Evolutionary conservation across 2,329 filamentous ascomycete species (phyloP).

Genomic region (Colletotrichum sp.): DNA sequence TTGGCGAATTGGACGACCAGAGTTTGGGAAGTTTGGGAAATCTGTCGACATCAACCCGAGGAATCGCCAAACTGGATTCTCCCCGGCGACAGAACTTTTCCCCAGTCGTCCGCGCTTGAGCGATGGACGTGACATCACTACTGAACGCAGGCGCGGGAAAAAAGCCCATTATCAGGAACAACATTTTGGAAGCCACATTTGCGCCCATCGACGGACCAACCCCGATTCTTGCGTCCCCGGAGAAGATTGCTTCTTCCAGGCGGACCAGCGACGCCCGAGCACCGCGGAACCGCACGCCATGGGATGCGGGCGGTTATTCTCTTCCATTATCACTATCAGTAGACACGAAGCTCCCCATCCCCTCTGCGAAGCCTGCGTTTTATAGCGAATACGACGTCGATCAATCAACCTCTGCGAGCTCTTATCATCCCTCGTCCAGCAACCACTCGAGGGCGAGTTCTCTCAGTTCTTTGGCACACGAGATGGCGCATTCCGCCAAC

Average conservation of each 20-base stretch:
- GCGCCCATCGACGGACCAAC: constrained; percentile 1
- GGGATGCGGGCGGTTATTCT: constrained; percentile 57
- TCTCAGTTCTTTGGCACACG: constrained; percentile 31
- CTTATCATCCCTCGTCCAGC: constrained; percentile 26
- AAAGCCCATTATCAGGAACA: constrained; percentile 19
- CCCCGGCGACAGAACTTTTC: constrained; percentile 10
- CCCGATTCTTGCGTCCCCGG: constrained; percentile 7
- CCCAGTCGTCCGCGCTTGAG: constrained; percentile 22
- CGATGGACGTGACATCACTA: constrained; percentile 27
- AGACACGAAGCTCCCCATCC: constrained; percentile 38
- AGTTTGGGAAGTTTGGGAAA: background rate
- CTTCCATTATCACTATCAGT: constrained; percentile 45
- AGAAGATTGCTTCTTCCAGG: constrained; percentile 20
- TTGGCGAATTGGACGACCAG: background rate
- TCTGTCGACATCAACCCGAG: background rate
- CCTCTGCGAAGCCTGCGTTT: constrained; percentile 22
- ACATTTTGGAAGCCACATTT: constrained; percentile 11
- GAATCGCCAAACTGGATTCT: constrained; percentile 18
- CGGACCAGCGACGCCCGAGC: constrained; percentile 17
- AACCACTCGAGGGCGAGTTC: constrained; percentile 35
- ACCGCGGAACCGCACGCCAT: constrained; percentile 47
- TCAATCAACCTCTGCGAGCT: constrained; percentile 25
- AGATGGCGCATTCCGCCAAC: constrained; percentile 23
- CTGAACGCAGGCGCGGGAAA: constrained; percentile 24
- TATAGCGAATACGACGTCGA: constrained; percentile 26